Evolutionary conservation across 768 basidiomycete species (phyloP).

Genomic region (Polyporus arcularius): DNA sequence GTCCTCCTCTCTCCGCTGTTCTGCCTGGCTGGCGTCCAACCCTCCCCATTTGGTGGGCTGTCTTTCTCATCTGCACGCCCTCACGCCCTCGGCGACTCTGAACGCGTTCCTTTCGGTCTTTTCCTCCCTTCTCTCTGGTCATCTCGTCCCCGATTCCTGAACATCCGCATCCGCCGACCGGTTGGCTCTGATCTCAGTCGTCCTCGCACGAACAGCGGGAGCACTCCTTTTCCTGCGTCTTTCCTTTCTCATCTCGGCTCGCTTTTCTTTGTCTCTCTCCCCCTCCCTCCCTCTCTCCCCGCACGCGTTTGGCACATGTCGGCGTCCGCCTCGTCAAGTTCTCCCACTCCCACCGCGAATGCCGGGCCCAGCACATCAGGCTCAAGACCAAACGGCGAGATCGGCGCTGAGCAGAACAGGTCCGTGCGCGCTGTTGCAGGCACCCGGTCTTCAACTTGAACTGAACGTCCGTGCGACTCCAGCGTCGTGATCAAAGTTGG

Average conservation of each 20-base stretch:
- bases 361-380: slow-evolving; percentile 25
- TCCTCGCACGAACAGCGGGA: slow-evolving; percentile 19
- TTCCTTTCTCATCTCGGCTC: slow-evolving; percentile 9
- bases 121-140: slow-evolving; percentile 20
- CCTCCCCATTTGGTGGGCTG: slow-evolving; percentile 19
- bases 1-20: slow-evolving; percentile 23
- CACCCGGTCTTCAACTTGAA: neutral
- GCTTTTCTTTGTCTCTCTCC: slow-evolving; percentile 6
- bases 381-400: slow-evolving; percentile 22
- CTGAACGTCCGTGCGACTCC: slow-evolving; percentile 1
- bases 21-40: slow-evolving; percentile 28
- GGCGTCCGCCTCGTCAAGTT: slow-evolving; percentile 27
- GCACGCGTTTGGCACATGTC: slow-evolving; percentile 26
- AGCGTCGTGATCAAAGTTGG: slow-evolving; percentile 98
- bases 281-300: slow-evolving; percentile 3
- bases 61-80: slow-evolving; percentile 6
- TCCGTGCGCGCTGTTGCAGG: slow-evolving; percentile 2
- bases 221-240: slow-evolving; percentile 16
- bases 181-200: slow-evolving; percentile 6
- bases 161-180: slow-evolving; percentile 16
- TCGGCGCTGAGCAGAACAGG: slow-evolving; percentile 33
- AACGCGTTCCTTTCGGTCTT: slow-evolving; percentile 30
- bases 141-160: neutral
- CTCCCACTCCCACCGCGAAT: slow-evolving; percentile 22
- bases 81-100: slow-evolving; percentile 22